These are phyloP conservation scores for Rhodotorula taiwanensis DNA, from an alignment of 768 basidiomycete genomes.

Conservation along the genomic window DNA sequence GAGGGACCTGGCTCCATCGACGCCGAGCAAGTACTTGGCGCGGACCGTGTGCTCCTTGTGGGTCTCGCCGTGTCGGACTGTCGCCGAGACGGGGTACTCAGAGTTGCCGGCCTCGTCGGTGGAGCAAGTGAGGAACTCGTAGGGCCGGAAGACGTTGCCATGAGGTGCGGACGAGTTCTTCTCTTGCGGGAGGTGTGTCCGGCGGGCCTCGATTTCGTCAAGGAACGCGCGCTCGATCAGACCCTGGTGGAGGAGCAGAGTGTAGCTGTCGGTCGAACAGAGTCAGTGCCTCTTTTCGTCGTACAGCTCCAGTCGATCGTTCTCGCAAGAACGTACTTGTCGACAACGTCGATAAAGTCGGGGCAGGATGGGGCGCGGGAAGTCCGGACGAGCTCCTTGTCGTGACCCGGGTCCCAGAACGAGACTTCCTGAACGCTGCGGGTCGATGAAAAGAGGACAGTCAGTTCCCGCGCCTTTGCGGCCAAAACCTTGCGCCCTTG, in stretches of 20 bases:
- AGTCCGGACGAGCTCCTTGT: conserved; percentile 38
- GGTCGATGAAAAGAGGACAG: too few species aligned
- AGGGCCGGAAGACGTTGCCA: conserved; percentile 39
- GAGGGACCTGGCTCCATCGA: conserved; percentile 54
- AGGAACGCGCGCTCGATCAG: conserved; percentile 40
- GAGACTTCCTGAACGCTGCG: conserved; percentile 39
- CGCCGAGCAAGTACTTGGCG: conserved; percentile 49
- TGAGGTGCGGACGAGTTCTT: conserved; percentile 34
- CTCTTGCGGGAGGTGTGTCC: conserved; percentile 34
- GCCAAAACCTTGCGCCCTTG: neutral
- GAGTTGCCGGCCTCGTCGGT: conserved; percentile 18
- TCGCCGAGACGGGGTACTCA: conserved; percentile 35
- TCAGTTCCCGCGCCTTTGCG: too few species aligned
- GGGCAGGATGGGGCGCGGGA: conserved; percentile 41
- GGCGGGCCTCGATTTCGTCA: conserved; percentile 39
- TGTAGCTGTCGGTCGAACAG: neutral
- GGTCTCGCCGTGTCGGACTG: conserved; percentile 30
- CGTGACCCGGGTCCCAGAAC: conserved; percentile 39
- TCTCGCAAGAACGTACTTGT: conserved; percentile 29
- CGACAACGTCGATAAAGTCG: conserved; percentile 41
- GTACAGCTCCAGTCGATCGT: neutral
- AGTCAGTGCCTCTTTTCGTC: neutral
- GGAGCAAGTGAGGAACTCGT: conserved; percentile 37
- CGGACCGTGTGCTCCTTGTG: conserved; percentile 30
- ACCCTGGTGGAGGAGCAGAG: conserved; percentile 41